Evolutionary conservation across 2,329 filamentous ascomycete genomes (phyloP).

Genomic region (Alternaria brassicicola): DNA sequence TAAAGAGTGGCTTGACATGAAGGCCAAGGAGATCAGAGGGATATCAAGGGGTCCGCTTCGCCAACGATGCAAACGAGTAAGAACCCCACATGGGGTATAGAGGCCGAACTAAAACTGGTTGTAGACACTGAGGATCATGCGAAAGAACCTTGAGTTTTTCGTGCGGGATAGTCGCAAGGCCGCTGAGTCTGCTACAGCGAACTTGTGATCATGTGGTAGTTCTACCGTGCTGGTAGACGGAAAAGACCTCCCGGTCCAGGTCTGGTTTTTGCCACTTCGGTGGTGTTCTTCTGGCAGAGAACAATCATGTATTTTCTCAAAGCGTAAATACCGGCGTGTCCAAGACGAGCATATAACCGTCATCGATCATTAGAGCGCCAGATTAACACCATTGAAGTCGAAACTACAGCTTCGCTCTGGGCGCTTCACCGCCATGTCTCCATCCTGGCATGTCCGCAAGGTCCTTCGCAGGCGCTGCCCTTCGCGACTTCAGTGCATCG

Average conservation of each 20-base stretch:
- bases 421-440: slow-evolving; percentile 33
- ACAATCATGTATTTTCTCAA: background rate
- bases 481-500: slow-evolving; percentile 52
- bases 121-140: slow-evolving; percentile 7
- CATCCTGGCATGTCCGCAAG: slow-evolving; percentile 56
- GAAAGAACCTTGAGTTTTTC: slow-evolving; percentile 7
- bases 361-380: background rate
- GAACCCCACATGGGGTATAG: background rate
- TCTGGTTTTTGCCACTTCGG: background rate
- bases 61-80: slow-evolving; percentile 2
- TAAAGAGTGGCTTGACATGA: slow-evolving; percentile 15
- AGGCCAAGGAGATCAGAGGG: slow-evolving; percentile 5
- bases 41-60: background rate
- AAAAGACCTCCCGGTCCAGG: background rate
- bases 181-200: background rate
- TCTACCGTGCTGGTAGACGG: background rate
- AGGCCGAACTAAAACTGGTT: background rate
- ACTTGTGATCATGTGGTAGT: background rate
- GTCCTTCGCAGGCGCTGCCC: slow-evolving; percentile 52
- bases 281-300: background rate
- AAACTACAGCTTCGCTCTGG: slow-evolving; percentile 14
- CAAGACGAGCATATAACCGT: background rate
- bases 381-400: background rate
- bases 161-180: background rate
- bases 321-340: background rate